Conservation (phyloP, 1,139 yeast genomes). For the Petasospora fabianii region DNA sequence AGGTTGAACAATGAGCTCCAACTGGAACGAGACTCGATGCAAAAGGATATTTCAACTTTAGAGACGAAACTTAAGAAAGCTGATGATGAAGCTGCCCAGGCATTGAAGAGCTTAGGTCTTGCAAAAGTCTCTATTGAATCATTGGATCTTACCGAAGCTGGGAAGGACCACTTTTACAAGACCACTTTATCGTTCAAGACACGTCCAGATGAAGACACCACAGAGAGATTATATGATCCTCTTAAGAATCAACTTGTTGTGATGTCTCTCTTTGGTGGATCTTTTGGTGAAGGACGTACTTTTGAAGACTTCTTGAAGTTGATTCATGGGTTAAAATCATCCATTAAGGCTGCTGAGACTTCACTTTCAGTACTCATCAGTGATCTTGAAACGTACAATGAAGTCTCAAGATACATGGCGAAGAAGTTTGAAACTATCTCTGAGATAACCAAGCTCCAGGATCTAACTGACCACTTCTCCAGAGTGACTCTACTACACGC, state of each 20-base stretch:
- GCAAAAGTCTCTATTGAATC: conserved; percentile 1
- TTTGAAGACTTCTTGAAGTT: conserved; percentile 16
- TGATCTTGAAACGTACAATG: conserved; percentile 7
- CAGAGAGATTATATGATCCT: conserved; percentile 6
- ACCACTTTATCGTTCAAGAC: conserved; percentile 12
- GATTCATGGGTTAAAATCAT: conserved; percentile 5
- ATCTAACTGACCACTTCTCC: conserved; percentile 9
- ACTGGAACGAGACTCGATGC: conserved; percentile 13
- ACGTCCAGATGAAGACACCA: conserved; percentile 1
- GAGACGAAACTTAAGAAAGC: conserved; percentile 8
- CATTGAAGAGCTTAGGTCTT: conserved; percentile 11
- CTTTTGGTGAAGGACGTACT: conserved; percentile 12
- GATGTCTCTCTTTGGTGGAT: conserved; percentile 13
- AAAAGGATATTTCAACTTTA: conserved; percentile 10
- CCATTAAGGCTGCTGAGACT: conserved; percentile 11
- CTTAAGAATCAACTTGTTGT: conserved; percentile 16
- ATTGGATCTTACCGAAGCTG: background rate
- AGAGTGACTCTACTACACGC: conserved; percentile 23
- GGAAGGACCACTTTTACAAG: conserved; percentile 1
- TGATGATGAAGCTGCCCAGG: conserved; percentile 10
- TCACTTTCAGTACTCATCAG: conserved; percentile 19
- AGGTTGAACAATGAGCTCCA: conserved; percentile 18
- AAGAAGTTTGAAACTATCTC: conserved; percentile 7
- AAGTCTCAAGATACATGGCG: conserved; percentile 8
- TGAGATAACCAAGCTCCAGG: conserved; percentile 4